Conservation (phyloP, 2,329 filamentous ascomycete species). For the Aspergillus sp. region DNA sequence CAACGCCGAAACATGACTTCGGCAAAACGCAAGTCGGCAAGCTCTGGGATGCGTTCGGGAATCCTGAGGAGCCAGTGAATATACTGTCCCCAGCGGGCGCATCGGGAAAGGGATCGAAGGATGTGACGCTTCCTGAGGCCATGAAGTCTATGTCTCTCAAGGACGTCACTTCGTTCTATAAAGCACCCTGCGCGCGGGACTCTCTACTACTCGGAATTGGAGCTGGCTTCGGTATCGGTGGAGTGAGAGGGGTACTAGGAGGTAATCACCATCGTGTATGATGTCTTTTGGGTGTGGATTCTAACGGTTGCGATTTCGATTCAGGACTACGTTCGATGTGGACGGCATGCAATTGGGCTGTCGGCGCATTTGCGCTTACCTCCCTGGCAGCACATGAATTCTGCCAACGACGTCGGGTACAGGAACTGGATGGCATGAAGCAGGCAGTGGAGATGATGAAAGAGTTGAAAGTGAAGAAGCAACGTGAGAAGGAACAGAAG, state of each 20-base stretch:
- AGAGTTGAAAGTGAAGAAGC: slow-evolving; percentile 66
- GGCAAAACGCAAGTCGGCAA: slow-evolving; percentile 48
- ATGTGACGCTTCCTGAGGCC: slow-evolving; percentile 41
- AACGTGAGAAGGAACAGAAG: slow-evolving; percentile 48
- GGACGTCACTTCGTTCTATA: slow-evolving; percentile 64
- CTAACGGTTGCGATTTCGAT: background rate
- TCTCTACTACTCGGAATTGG: slow-evolving; percentile 81
- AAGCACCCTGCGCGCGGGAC: slow-evolving; percentile 79
- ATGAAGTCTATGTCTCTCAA: slow-evolving; percentile 48
- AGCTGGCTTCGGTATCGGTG: slow-evolving; percentile 72
- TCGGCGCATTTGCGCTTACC: slow-evolving; percentile 69
- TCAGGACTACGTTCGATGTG: slow-evolving; percentile 55
- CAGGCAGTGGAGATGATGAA: slow-evolving; percentile 80
- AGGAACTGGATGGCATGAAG: slow-evolving; percentile 81
- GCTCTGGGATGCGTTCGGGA: slow-evolving; percentile 49
- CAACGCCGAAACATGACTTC: slow-evolving; percentile 41
- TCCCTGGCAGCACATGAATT: slow-evolving; percentile 78
- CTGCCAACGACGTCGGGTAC: slow-evolving; percentile 71
- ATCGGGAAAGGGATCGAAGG: slow-evolving; percentile 55
- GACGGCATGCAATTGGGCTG: slow-evolving; percentile 80
- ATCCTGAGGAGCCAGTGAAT: slow-evolving; percentile 52
- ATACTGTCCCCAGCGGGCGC: slow-evolving; percentile 60
- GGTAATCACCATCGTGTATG: slow-evolving; percentile 50
- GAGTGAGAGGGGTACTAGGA: slow-evolving; percentile 69
- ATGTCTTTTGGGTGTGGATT: background rate